These are phyloP conservation scores for Colletotrichum sp. DNA, from an alignment of 2,329 filamentous ascomycete genomes.

Conservation along the genomic window DNA sequence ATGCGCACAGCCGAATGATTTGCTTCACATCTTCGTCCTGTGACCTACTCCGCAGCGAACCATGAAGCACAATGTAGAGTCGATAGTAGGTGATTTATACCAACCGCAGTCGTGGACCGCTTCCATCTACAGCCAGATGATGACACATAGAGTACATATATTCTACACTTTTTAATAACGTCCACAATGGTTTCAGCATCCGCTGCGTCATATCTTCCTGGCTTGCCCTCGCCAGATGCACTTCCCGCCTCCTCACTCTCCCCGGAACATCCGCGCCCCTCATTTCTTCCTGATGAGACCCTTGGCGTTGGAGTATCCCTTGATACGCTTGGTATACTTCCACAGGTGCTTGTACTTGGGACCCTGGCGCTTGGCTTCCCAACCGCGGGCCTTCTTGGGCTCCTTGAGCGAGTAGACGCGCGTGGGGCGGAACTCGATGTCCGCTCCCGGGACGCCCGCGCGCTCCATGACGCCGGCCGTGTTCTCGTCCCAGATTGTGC, in stretches of 20 bases:
- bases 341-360: constrained; percentile 69
- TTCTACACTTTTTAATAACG: constrained; percentile 21
- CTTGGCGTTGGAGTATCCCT: constrained; percentile 45
- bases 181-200: background rate
- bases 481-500: constrained; percentile 85
- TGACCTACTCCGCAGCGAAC: background rate
- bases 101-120: constrained; percentile 14
- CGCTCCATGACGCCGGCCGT: constrained; percentile 88
- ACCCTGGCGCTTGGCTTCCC: constrained; percentile 69
- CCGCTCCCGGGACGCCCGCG: constrained; percentile 74
- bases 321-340: constrained; percentile 69
- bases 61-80: background rate
- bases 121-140: constrained; percentile 21
- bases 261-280: background rate
- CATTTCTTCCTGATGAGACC: constrained; percentile 42
- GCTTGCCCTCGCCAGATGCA: background rate
- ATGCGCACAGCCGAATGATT: background rate
- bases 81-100: constrained; percentile 18
- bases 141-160: constrained; percentile 24
- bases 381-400: constrained; percentile 65
- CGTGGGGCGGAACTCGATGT: constrained; percentile 85
- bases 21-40: background rate
- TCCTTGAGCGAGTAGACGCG: constrained; percentile 72
- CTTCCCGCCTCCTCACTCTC: background rate
- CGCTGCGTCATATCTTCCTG: background rate